Evolutionary conservation across 2,329 filamentous ascomycete species (phyloP), one percentile per base, ranked within the genome.

Genomic region (Didymella pinodella): DNA sequence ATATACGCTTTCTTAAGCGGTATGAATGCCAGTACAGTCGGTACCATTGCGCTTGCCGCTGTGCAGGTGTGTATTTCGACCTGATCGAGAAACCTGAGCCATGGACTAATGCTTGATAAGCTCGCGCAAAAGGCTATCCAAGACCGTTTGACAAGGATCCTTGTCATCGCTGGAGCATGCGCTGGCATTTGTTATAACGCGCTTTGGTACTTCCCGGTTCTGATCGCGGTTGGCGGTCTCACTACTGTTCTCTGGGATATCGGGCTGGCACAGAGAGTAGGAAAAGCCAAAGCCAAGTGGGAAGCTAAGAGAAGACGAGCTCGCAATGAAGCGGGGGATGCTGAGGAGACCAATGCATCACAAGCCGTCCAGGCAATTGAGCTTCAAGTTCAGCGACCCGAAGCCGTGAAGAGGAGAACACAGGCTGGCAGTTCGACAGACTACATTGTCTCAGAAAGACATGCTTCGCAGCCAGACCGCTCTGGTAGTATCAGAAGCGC

Each of bases 1-100:
- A 89, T 86, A 0, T 92, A 91, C 66, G 88, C 89, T 0, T 79
- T 92, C 0, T 80, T 93, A 0, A 90, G 87, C 0, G 90, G 90
- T 0, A 80, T 93, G 5, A 92, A 92, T 67, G 85, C 89, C 0
- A 85, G 88, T 0, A 90, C 88, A 0, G 90, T 92, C 0, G 90
- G 90, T 0, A 85, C 92, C 28, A 86, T 92, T 54, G 86, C 88
- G 0, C 77, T 92, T 0, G 89, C 90, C 1, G 90, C 88, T 0
- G 86, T 91, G 18, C 78, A 81, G 65, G 57, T 56, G 48, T 7
- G 52, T 49, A 8, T 20, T 4, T 44, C 14, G 6, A n/a, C 3
- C 3, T 12, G n/a, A 4, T 2, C 7, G 2, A 25, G 14, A 5
- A 20, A 25, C 6, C 2, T 31, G 7, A 3, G 16, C 18, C 11